phyloP scores from a whole-genome alignment of 441 rosid species.

The Biscutella laevigata region DNA sequence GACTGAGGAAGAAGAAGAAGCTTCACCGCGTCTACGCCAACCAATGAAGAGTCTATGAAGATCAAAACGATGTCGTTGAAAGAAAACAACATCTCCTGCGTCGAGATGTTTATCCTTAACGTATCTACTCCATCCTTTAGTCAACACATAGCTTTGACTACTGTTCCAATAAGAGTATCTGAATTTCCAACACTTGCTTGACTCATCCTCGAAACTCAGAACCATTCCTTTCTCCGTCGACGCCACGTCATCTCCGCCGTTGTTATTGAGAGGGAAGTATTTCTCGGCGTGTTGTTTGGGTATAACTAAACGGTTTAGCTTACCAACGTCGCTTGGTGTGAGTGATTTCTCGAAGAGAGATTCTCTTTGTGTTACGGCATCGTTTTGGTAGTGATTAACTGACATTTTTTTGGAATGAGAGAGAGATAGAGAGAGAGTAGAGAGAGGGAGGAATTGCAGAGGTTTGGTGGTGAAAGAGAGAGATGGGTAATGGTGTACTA shows the following conservation, averaged over 20 bases:
- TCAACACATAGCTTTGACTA: conserved; percentile 89
- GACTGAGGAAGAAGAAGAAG: conserved; percentile 11
- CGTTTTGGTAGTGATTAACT: conserved; percentile 37
- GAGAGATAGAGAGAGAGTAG: conserved; percentile 8
- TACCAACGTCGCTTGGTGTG: conserved; percentile 91
- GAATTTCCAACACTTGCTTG: conserved; percentile 76
- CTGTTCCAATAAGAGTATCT: conserved; percentile 96
- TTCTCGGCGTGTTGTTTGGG: conserved; percentile 96
- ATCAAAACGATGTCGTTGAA: conserved; percentile 57
- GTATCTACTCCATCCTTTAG: conserved; percentile 94
- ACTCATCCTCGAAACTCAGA: conserved; percentile 78
- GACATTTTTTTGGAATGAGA: conserved; percentile 34
- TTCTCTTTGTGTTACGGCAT: conserved; percentile 26
- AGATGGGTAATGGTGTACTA: conserved; percentile 26
- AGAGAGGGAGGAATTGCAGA: conserved; percentile 16
- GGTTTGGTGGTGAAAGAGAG: conserved; percentile 30
- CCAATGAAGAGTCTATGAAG: conserved; percentile 58
- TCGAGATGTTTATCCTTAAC: conserved; percentile 85
- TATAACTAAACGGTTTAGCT: conserved; percentile 86
- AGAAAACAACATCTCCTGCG: conserved; percentile 78
- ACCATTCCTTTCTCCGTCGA: conserved; percentile 55
- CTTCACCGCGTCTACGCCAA: conserved; percentile 53
- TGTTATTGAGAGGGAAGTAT: conserved; percentile 56
- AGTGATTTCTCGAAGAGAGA: conserved; percentile 72
- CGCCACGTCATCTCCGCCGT: conserved; percentile 23